A percentile compares a stretch with the other conserved stretches of the same genome.
Conservation (phyloP, 108 stramenopile genomes). For the Pseudonitzschia pungens region DNA sequence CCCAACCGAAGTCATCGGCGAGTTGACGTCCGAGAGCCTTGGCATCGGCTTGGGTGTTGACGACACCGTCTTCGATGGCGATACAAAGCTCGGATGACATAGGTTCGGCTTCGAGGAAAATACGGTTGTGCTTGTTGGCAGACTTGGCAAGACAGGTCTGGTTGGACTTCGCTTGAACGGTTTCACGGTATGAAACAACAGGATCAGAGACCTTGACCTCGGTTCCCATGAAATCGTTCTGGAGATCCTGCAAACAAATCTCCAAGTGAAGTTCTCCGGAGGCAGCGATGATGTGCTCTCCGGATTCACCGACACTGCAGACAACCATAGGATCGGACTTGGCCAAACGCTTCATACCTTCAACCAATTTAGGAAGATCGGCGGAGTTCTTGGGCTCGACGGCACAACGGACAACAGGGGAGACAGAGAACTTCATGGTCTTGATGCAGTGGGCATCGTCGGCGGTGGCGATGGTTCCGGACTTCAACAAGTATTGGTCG, state of each 20-base stretch:
- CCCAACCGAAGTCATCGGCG: constrained; percentile 97
- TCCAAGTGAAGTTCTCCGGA: constrained; percentile 99
- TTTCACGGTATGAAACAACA: constrained; percentile 99
- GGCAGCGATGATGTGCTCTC: constrained; percentile 99
- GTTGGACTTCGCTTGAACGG: constrained; percentile 89
- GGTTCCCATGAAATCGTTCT: constrained; percentile 99
- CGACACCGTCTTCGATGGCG: constrained; percentile 96
- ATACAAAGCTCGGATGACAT: constrained; percentile 87
- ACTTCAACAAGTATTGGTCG: constrained; percentile 99
- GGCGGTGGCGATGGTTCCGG: constrained; percentile 97
- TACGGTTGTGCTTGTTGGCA: constrained; percentile 99
- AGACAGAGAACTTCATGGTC: constrained; percentile 99
- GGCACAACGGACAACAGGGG: constrained; percentile 99
- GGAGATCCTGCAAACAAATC: constrained; percentile 99
- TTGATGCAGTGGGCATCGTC: constrained; percentile 97
- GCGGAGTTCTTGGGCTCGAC: constrained; percentile 99
- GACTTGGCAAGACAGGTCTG: constrained; percentile 98
- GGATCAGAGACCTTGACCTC: constrained; percentile 99
- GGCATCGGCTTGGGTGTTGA: constrained; percentile 84
- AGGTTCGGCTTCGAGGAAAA: constrained; percentile 90
- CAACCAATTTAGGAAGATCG: constrained; percentile 99
- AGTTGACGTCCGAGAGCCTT: constrained; percentile 94
- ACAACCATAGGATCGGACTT: constrained; percentile 99
- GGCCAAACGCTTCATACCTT: constrained; percentile 99
- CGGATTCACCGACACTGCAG: constrained; percentile 99